Evolutionary conservation across 148 eudicot genomes (phyloP), one percentile per base, ranked within the genome.

Genomic region (Polygonum aviculare): DNA sequence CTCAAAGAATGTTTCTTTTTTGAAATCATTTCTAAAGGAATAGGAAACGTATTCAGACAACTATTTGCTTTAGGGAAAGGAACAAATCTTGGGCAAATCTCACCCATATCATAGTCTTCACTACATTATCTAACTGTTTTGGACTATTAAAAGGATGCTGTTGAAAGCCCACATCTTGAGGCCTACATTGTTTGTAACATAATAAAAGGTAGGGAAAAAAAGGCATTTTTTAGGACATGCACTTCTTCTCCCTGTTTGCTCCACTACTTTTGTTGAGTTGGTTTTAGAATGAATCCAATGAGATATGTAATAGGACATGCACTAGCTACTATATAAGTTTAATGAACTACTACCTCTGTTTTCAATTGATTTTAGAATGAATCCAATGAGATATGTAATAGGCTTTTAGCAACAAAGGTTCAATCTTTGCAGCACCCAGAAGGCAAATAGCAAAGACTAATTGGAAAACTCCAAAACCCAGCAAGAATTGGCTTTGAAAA

Each of bases 131-230:
- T 26, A 60, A 60, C 16, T 60, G 69, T 60, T 36, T 60, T 26
- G 69, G 36, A 31, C 69, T 60, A 31, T 60, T 60, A 22, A 12
- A 12, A 31, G 69, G 69, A 22, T 60, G 69, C 69, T 60, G 36
- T 60, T 60, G 69, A 60, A 60, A 60, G 31, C 69, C 69, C 69
- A 60, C 69, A 26, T 60, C 69, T 26, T 60, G 69, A 60, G 69
- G 69, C 69, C 38, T 60, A 60, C 38, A 60, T 60, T 60, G 15
- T 60, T 60, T 60, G 36, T 26, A 60, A 31, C 67, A 60, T 60
- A 22, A 26, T 22, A 31, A 31, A 26, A 60, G 21, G 31, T 2
- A n/a, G 31, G 4, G 2, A 1, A n/a, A 19, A 60, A 22, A 54
- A 21, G 22, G 60, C 9, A 50, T 18, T 54, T 54, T 47, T 54